Evolutionary conservation across 805 yeast species (phyloP).

Genomic region (Spathaspora hagerdaliae): DNA sequence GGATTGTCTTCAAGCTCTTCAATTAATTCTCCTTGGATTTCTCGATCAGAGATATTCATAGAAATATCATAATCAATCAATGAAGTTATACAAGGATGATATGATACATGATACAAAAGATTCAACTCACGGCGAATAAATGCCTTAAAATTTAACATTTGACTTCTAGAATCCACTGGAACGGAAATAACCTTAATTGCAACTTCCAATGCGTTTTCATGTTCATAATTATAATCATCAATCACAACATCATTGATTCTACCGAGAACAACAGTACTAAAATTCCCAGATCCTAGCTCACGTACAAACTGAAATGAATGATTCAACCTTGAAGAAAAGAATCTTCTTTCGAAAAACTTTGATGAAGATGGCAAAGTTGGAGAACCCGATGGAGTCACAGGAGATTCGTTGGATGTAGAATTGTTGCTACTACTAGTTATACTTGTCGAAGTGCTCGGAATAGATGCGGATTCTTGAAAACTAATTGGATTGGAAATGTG

Average conservation of each 20-base stretch:
- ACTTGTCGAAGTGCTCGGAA: slow-evolving; percentile 3
- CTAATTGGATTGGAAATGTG: slow-evolving; percentile 20
- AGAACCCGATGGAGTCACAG: slow-evolving; percentile 6
- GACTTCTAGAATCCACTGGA: slow-evolving; percentile 25
- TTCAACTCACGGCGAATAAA: slow-evolving; percentile 62
- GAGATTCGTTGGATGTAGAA: slow-evolving; percentile 6
- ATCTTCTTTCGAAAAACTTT: neutral
- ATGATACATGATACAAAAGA: slow-evolving; percentile 45
- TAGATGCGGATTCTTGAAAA: slow-evolving; percentile 4
- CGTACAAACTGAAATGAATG: slow-evolving; percentile 10
- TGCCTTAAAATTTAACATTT: slow-evolving; percentile 27
- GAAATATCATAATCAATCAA: slow-evolving; percentile 49
- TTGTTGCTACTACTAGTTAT: neutral
- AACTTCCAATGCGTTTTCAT: slow-evolving; percentile 20
- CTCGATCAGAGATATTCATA: slow-evolving; percentile 20
- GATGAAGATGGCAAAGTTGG: slow-evolving; percentile 4
- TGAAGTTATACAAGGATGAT: slow-evolving; percentile 69
- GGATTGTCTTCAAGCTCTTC: slow-evolving; percentile 8
- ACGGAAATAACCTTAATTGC: slow-evolving; percentile 67
- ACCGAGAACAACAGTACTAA: slow-evolving; percentile 60
- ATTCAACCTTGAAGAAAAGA: slow-evolving; percentile 2
- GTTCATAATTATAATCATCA: slow-evolving; percentile 9
- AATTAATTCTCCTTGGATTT: slow-evolving; percentile 11
- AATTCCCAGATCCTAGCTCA: slow-evolving; percentile 63
- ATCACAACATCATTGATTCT: slow-evolving; percentile 12